Conservation (phyloP, 768 basidiomycete genomes). For the Ephemerocybe angulata region DNA sequence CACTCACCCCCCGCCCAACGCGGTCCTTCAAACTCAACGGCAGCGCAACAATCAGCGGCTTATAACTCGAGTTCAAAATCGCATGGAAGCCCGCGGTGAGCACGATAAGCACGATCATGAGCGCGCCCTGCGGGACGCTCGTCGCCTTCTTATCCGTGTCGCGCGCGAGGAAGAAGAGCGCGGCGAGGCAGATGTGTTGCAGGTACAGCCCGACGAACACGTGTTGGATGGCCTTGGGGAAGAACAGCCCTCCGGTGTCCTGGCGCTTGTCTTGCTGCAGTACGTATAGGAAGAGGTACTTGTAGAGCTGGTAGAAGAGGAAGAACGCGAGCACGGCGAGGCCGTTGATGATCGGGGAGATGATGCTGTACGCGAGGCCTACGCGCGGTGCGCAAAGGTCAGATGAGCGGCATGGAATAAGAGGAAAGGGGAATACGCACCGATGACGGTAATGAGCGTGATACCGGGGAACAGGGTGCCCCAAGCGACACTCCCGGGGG, state of each 20-base stretch:
- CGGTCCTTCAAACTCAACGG: slow-evolving; percentile 73
- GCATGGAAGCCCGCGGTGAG: slow-evolving; percentile 74
- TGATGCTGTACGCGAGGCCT: slow-evolving; percentile 81
- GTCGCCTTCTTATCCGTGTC: slow-evolving; percentile 49
- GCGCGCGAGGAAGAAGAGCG: slow-evolving; percentile 85
- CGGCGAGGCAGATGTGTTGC: slow-evolving; percentile 78
- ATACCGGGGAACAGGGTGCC: slow-evolving; percentile 66
- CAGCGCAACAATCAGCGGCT: slow-evolving; percentile 68
- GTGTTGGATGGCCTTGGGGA: slow-evolving; percentile 91
- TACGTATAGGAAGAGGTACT: slow-evolving; percentile 82
- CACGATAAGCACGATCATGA: slow-evolving; percentile 83
- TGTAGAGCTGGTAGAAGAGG: slow-evolving; percentile 78
- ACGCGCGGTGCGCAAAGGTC: slow-evolving; percentile 1
- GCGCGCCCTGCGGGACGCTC: slow-evolving; percentile 68
- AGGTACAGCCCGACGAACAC: slow-evolving; percentile 93
- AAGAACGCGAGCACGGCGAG: slow-evolving; percentile 81
- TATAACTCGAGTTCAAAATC: slow-evolving; percentile 75
- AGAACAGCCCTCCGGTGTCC: slow-evolving; percentile 93
- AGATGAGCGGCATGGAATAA: not conserved
- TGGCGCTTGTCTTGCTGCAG: slow-evolving; percentile 61
- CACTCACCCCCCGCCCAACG: not conserved
- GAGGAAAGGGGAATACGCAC: slow-evolving; percentile 37
- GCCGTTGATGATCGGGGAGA: slow-evolving; percentile 92
- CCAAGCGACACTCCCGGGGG: slow-evolving; percentile 66
- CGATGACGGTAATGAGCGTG: slow-evolving; percentile 80